Conservation (phyloP, 768 basidiomycete genomes). For the Sporobolomyces roseus region DNA sequence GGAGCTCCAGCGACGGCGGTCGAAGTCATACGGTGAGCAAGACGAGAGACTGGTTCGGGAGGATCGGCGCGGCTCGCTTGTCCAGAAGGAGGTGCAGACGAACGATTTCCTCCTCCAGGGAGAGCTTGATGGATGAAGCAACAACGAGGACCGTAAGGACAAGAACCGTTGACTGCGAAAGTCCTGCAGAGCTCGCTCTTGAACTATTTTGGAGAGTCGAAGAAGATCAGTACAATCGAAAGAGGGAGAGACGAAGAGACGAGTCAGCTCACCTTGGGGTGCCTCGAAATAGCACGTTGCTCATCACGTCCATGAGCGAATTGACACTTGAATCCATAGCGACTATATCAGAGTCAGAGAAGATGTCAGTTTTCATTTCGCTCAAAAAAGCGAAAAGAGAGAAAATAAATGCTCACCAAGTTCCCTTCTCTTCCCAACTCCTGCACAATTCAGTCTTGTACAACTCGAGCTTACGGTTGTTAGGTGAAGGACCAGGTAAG, state of each 20-base stretch:
- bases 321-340: slow-evolving; percentile 84
- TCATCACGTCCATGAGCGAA: slow-evolving; percentile 91
- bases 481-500: slow-evolving; percentile 70
- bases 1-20: slow-evolving; percentile 21
- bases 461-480: slow-evolving; percentile 81
- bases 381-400: background rate
- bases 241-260: slow-evolving; percentile 3
- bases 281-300: slow-evolving; percentile 72
- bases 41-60: slow-evolving; percentile 22
- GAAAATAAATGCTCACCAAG: slow-evolving; percentile 49
- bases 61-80: slow-evolving; percentile 8
- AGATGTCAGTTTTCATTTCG: background rate
- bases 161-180: slow-evolving; percentile 90
- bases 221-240: slow-evolving; percentile 33
- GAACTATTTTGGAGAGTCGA: slow-evolving; percentile 56
- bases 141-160: slow-evolving; percentile 85
- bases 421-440: slow-evolving; percentile 51
- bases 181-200: slow-evolving; percentile 93
- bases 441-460: slow-evolving; percentile 56
- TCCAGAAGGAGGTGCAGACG: background rate
- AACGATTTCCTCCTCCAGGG: slow-evolving; percentile 53
- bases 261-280: slow-evolving; percentile 67
- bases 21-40: slow-evolving; percentile 29
- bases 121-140: slow-evolving; percentile 71
- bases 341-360: slow-evolving; percentile 54